These are phyloP conservation scores for Coemansia sp. DNA, from an alignment of 192 early-diverging fungal genomes.

Conservation along the genomic window DNA sequence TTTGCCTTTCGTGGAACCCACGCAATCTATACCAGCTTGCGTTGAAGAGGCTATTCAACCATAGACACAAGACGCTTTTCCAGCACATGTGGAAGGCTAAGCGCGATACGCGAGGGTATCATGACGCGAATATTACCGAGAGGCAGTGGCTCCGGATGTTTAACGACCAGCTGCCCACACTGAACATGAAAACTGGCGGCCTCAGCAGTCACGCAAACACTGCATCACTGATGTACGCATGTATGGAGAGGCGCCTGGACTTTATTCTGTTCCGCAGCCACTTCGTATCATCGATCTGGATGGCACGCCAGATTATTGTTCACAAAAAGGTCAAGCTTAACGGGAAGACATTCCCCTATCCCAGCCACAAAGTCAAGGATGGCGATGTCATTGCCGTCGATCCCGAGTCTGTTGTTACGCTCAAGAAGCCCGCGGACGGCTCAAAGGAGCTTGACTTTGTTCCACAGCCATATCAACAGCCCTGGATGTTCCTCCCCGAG, in stretches of 20 bases:
- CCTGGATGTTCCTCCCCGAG: slow-evolving; percentile 94
- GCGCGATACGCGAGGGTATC: slow-evolving; percentile 88
- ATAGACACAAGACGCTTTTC: slow-evolving; percentile 68
- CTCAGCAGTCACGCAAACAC: slow-evolving; percentile 61
- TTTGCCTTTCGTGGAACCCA: slow-evolving; percentile 95
- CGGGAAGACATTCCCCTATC: slow-evolving; percentile 72
- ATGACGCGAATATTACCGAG: slow-evolving; percentile 89
- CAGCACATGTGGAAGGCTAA: slow-evolving; percentile 96
- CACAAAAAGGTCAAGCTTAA: slow-evolving; percentile 92
- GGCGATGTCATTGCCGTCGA: slow-evolving; percentile 88
- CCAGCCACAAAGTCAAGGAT: slow-evolving; percentile 76
- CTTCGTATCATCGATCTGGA: slow-evolving; percentile 83
- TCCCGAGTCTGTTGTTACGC: slow-evolving; percentile 66
- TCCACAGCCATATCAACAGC: slow-evolving; percentile 77
- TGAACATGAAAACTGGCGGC: slow-evolving; percentile 52
- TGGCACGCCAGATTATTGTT: slow-evolving; percentile 78
- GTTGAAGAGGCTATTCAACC: slow-evolving; percentile 49
- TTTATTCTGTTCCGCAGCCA: slow-evolving; percentile 90
- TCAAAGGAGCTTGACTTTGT: slow-evolving; percentile 59
- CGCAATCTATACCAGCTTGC: slow-evolving; percentile 87
- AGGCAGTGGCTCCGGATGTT: slow-evolving; percentile 75
- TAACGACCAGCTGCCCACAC: slow-evolving; percentile 68
- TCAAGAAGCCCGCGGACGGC: slow-evolving; percentile 57
- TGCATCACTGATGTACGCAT: slow-evolving; percentile 77
- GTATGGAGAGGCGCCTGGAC: slow-evolving; percentile 90